These are phyloP conservation scores for Hypoxylon sp. DNA, from an alignment of 2,329 filamentous ascomycete species.

Conservation along the genomic window DNA sequence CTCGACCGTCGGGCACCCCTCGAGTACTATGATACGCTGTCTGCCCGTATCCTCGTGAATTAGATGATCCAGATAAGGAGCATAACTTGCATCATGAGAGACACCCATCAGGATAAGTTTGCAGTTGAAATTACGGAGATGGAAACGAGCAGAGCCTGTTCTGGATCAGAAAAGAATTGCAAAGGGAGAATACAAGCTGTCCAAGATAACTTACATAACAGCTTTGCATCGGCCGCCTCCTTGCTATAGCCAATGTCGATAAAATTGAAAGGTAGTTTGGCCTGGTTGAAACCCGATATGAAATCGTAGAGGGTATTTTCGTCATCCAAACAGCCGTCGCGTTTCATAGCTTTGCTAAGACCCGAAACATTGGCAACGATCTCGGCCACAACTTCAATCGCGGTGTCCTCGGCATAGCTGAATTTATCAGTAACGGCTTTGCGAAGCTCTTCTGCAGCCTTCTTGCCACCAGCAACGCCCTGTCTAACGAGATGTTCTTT, in stretches of 20 bases:
- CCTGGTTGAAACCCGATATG: slow-evolving; percentile 69
- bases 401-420: slow-evolving; percentile 55
- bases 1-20: slow-evolving; percentile 63
- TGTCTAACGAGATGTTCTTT: slow-evolving; percentile 65
- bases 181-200: slow-evolving; percentile 1
- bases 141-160: slow-evolving; percentile 65
- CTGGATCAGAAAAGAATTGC: slow-evolving; percentile 2
- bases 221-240: slow-evolving; percentile 69
- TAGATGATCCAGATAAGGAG: slow-evolving; percentile 68
- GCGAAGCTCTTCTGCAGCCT: slow-evolving; percentile 63
- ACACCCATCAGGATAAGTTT: slow-evolving; percentile 71
- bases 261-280: slow-evolving; percentile 70
- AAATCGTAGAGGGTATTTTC: slow-evolving; percentile 66
- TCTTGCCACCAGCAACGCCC: slow-evolving; percentile 67
- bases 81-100: slow-evolving; percentile 71
- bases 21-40: slow-evolving; percentile 64
- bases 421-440: slow-evolving; percentile 61
- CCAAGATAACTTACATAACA: slow-evolving; percentile 62
- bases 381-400: slow-evolving; percentile 65
- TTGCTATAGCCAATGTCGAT: slow-evolving; percentile 71
- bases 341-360: slow-evolving; percentile 62
- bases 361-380: slow-evolving; percentile 66
- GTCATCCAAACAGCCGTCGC: slow-evolving; percentile 60
- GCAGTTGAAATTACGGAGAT: slow-evolving; percentile 71
- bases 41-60: slow-evolving; percentile 58